Base-by-base conservation (phyloP, 495 filamentous ascomycete genomes). In the Gamarada debralockiae region DNA sequence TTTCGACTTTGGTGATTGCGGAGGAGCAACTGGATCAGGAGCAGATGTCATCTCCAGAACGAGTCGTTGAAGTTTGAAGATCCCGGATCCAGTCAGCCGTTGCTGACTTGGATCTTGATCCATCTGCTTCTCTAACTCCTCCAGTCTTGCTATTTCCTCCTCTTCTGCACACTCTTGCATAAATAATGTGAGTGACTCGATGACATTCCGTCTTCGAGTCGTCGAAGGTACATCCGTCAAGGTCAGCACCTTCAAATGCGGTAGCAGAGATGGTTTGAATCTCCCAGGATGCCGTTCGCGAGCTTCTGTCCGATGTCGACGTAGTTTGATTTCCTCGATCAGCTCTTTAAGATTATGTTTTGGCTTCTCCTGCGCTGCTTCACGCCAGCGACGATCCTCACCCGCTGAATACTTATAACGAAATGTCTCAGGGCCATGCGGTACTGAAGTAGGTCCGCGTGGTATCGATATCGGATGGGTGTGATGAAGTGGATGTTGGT, bases 161-260 rank as follows among this genome's bases (percentile, higher is more conserved):
- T 85, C 81, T 29, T 79, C 71, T 23, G 80, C 82, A 56, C 81
- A 85, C 22, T 79, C 76, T 27, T 67, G 74, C 48, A 85, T 80
- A 56, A 83, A 85, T 17, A 72, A 63, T 9, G 72, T 73, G 15
- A 86, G 62, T 9, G 79, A 73, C 17, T 73, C 54, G 3, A 77
- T 37, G 1, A 77, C 66, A 5, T 72, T 63, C 25, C 67, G 67
- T 6, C 66, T 63, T 3, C 66, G 56, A 7, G 79, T 71, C 47
- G 74, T 72, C 4, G 74, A 73, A 2, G 82, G 82, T 14, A 86
- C 76, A 63, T 82, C 76, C 10, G 80, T 84, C 52, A 86, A 57
- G 0, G 79, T 72, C 14, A 86, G 58, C 0, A 76, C 77, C 45
- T 78, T 71, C n/a, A 81, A 56, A 52, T 80, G 73, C 3, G 79